Percentiles rank a stretch among this genome's conserved stretches.
Evolutionary conservation across 148 eudicot species (phyloP).

Genomic region (Camellia japonica): DNA sequence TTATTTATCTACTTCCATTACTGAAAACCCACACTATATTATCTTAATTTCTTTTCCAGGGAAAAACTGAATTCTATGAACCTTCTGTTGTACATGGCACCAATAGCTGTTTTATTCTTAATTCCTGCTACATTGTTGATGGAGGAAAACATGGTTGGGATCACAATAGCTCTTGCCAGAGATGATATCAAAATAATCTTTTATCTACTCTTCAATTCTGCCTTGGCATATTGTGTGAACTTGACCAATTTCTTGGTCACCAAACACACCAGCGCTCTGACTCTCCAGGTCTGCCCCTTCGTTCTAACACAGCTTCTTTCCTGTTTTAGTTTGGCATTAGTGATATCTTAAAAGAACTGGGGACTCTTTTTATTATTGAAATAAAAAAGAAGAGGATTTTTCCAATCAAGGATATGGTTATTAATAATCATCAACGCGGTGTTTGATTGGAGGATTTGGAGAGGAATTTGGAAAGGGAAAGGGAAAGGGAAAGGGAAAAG

Average conservation of each 20-base stretch:
- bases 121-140: slow-evolving; percentile 74
- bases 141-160: slow-evolving; percentile 77
- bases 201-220: slow-evolving; percentile 83
- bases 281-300: slow-evolving; percentile 66
- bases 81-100: slow-evolving; percentile 92
- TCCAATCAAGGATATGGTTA: too few species aligned
- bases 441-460: too few species aligned
- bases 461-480: too few species aligned
- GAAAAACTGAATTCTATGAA: slow-evolving; percentile 94
- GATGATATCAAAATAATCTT: slow-evolving; percentile 58
- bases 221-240: slow-evolving; percentile 78
- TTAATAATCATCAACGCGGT: too few species aligned
- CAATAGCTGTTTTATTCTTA: slow-evolving; percentile 68
- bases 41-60: slow-evolving; percentile 36
- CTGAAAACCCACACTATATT: not conserved
- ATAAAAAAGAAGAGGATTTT: not conserved
- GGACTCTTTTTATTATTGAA: not conserved
- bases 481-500: too few species aligned
- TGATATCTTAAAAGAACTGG: not conserved
- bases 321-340: not conserved
- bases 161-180: slow-evolving; percentile 72
- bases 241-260: slow-evolving; percentile 95
- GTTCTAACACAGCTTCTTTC: not conserved
- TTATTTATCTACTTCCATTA: not conserved
- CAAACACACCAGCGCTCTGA: slow-evolving; percentile 88